These are phyloP conservation scores for Rubus parviflorus DNA, from an alignment of 306 rosid species.

Conservation along the genomic window DNA sequence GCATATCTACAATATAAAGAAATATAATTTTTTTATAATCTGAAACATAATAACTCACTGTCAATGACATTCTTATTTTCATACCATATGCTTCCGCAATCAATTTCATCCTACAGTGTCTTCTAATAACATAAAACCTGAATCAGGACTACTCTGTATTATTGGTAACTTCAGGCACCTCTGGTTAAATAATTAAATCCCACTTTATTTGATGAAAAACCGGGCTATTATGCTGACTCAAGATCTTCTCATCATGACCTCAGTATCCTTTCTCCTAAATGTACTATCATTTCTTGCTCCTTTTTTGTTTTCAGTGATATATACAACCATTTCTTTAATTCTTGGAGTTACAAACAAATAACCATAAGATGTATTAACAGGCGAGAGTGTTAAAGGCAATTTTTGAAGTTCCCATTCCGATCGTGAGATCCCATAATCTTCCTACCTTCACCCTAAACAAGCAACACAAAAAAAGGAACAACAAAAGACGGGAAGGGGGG, in stretches of 20 bases:
- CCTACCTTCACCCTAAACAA: neutral
- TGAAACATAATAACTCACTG: neutral
- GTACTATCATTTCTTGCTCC: neutral
- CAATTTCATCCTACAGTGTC: neutral
- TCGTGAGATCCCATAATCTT: neutral
- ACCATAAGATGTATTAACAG: neutral
- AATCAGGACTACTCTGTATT: neutral
- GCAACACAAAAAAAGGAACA: slow-evolving; percentile 22
- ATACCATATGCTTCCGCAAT: neutral
- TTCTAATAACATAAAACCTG: neutral
- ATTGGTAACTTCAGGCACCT: neutral
- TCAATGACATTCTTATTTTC: neutral
- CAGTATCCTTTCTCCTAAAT: neutral
- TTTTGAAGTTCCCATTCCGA: neutral
- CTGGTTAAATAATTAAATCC: neutral
- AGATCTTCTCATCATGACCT: neutral
- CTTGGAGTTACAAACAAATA: neutral
- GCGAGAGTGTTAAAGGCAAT: neutral
- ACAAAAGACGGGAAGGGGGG: too few relatives aligned
- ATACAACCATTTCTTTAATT: neutral
- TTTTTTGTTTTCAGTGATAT: neutral
- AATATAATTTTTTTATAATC: neutral
- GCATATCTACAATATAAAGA: neutral
- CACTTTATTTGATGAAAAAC: neutral
- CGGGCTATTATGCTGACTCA: neutral